A percentile compares a stretch with the other conserved stretches of the same genome.
These are phyloP conservation scores for Anthracocystis panici-leucophaei DNA, from an alignment of 1,284 basidiomycete species.

Conservation along the genomic window DNA sequence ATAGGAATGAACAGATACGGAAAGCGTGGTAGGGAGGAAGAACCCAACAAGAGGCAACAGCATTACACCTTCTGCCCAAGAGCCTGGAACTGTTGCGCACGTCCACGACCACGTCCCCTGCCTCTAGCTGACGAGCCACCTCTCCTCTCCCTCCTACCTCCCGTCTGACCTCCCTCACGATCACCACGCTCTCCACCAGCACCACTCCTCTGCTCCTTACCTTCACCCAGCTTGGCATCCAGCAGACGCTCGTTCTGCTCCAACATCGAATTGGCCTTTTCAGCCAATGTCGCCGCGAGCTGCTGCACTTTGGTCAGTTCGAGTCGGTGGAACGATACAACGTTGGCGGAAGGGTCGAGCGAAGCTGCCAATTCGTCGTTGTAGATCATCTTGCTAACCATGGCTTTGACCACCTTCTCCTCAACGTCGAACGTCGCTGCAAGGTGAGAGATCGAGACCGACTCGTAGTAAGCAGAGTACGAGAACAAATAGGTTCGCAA, in stretches of 20 bases:
- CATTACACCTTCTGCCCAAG: slow-evolving; percentile 62
- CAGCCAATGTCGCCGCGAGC: slow-evolving; percentile 76
- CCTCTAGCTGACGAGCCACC: slow-evolving; percentile 60
- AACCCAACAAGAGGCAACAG: background rate
- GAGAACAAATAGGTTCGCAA: slow-evolving; percentile 97
- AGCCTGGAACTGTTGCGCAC: slow-evolving; percentile 63
- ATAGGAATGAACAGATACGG: background rate
- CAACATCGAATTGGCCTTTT: slow-evolving; percentile 86
- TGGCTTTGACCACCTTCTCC: slow-evolving; percentile 83
- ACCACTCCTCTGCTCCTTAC: slow-evolving; percentile 48
- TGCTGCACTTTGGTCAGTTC: slow-evolving; percentile 75
- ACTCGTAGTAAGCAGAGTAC: slow-evolving; percentile 94
- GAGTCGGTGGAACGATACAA: slow-evolving; percentile 88
- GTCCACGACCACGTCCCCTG: slow-evolving; percentile 60
- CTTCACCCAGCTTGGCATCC: slow-evolving; percentile 82
- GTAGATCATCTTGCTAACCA: slow-evolving; percentile 99
- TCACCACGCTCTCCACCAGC: slow-evolving; percentile 45
- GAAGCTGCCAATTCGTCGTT: slow-evolving; percentile 94
- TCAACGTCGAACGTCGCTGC: slow-evolving; percentile 88
- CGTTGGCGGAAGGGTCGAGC: slow-evolving; percentile 86
- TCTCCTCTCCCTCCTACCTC: slow-evolving; percentile 58
- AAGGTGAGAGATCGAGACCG: slow-evolving; percentile 86
- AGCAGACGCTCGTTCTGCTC: slow-evolving; percentile 96
- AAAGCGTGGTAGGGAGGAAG: background rate
- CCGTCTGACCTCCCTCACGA: slow-evolving; percentile 50